Percentiles rank a stretch among this genome's conserved stretches.
Conservation (phyloP, 257 asterid species). For the Prunella vulgaris region DNA sequence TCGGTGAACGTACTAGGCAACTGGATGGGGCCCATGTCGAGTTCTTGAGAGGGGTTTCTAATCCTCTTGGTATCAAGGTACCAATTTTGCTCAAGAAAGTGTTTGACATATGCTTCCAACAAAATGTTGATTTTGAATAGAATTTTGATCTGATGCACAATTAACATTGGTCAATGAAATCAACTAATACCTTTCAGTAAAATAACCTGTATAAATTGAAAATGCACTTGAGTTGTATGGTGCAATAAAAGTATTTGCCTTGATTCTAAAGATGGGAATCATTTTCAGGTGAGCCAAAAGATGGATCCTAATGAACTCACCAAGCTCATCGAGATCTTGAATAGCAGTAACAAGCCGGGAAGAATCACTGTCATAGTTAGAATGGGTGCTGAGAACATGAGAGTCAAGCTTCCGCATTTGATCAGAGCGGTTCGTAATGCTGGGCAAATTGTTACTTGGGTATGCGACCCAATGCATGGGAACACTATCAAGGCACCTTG, state of each 20-base stretch:
- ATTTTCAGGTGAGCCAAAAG: slow-evolving; percentile 79
- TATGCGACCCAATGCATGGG: slow-evolving; percentile 88
- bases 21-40: slow-evolving; percentile 79
- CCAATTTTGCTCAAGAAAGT: neutral
- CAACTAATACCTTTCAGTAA: too few species aligned
- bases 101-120: neutral
- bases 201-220: too few species aligned
- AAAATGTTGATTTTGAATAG: neutral
- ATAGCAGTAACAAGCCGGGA: slow-evolving; percentile 69
- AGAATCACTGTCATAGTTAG: slow-evolving; percentile 72
- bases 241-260: too few species aligned
- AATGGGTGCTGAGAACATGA: slow-evolving; percentile 93
- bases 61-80: slow-evolving; percentile 87
- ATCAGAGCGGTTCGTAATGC: slow-evolving; percentile 81
- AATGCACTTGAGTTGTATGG: too few species aligned
- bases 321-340: slow-evolving; percentile 64
- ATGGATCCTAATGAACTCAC: slow-evolving; percentile 84
- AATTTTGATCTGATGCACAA: neutral
- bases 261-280: neutral
- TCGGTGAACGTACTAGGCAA: slow-evolving; percentile 79
- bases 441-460: slow-evolving; percentile 83
- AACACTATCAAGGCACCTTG: slow-evolving; percentile 89
- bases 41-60: slow-evolving; percentile 75
- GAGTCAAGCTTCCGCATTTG: slow-evolving; percentile 78
- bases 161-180: too few species aligned